Base-by-base conservation (phyloP, 257 asterid genomes). In the Ilex aquifolium region DNA sequence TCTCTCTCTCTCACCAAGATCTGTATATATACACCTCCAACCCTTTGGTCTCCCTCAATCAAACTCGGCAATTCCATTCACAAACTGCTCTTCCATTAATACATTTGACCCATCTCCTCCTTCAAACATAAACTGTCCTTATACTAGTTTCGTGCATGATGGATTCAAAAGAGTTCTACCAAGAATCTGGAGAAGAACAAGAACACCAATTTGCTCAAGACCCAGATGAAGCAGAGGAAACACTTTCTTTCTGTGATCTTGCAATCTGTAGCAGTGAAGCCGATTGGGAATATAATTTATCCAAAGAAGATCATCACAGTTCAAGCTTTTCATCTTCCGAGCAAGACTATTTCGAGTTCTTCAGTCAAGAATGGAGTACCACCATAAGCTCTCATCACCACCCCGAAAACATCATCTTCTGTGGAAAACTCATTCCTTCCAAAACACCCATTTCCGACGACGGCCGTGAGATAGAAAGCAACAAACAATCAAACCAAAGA, bases 211-310 rank as follows among this genome's bases (percentile, higher is more conserved):
- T 36, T 36, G 0, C 42, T 36, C 42, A 36, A 36, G 7, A 36
- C 42, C 5, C 52, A 46, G 83, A 79, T 29, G 91, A 77, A 31
- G 70, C 62, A 14, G 85, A 75, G 42, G 96, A 88, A 5, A 80
- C 95, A n/a, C 86, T 88, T 17, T 86, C 96, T 49, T 71, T 88
- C 8, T 78, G 86, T 69, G 95, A 82, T 62, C 82, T 82, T 15
- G 81, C 90, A 46, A 42, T 86, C 51, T 76, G 75, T 12, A 67
- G 81, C 30, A 74, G 68, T 50, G 64, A 58, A 13, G 69, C 60
- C 0, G 65, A 74, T 1, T 72, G 80, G 80, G 80, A 61, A 55
- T 76, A 2, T 36, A 11, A 74, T 31, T 56, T 77, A 7, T 77
- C 79, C 21, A 36, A 36, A 13, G 30, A 40, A 75, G 73, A 14